Conservation (phyloP, 768 basidiomycete species). For the Ephemerocybe angulata region DNA sequence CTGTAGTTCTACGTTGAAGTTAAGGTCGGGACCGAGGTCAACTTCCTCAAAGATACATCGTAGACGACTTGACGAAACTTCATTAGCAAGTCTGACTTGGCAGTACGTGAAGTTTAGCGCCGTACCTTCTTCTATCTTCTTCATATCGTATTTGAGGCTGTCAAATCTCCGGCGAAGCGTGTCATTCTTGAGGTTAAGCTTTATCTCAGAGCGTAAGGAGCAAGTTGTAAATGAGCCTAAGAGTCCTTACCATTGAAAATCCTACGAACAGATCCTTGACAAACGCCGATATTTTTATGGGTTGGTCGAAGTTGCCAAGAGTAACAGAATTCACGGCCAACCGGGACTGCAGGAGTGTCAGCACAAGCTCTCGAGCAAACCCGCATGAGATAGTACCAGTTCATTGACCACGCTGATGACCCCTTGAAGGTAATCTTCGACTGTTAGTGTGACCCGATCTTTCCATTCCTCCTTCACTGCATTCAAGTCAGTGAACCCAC, state of each 20-base stretch:
- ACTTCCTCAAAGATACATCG: conserved; percentile 74
- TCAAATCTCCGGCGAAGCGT: conserved; percentile 71
- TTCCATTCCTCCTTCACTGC: conserved; percentile 70
- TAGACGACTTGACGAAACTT: conserved; percentile 60
- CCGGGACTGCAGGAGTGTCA: conserved; percentile 51
- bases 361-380: background rate
- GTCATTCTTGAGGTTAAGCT: conserved; percentile 86
- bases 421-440: conserved; percentile 81
- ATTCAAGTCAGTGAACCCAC: background rate
- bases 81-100: conserved; percentile 3
- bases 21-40: conserved; percentile 26
- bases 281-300: conserved; percentile 71
- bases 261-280: conserved; percentile 82
- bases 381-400: conserved; percentile 44
- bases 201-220: background rate
- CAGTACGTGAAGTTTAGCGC: background rate
- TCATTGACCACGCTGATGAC: conserved; percentile 78
- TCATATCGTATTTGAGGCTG: conserved; percentile 81
- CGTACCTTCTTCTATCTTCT: conserved; percentile 84
- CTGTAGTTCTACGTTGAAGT: background rate
- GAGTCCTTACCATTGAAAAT: conserved; percentile 64
- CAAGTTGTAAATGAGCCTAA: too few relatives aligned
- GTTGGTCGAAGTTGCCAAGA: conserved; percentile 74
- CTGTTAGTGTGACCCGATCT: conserved; percentile 57
- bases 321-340: conserved; percentile 82